Conservation (phyloP, 2,329 filamentous ascomycete species). For the Trichoderma koningiopsis region DNA sequence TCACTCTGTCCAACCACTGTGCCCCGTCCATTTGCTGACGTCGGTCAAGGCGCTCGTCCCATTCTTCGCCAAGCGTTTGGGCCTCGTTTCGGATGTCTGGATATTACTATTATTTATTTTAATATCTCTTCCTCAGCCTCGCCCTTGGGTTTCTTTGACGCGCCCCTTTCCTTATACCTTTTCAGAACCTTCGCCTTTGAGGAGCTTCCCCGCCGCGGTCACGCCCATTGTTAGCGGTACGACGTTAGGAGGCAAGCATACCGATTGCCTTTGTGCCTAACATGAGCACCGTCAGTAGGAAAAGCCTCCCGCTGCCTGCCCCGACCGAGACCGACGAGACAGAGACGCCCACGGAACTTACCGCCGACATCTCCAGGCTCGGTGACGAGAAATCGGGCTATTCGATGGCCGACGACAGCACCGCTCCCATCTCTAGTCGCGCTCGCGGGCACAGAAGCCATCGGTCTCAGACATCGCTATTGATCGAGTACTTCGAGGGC, state of each 20-base stretch:
- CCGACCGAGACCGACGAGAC: conserved; percentile 74
- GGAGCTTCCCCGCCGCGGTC: not conserved
- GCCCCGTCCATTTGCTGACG: conserved; percentile 13
- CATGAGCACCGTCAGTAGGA: conserved; percentile 60
- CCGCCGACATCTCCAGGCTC: conserved; percentile 67
- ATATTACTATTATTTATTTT: conserved; percentile 9
- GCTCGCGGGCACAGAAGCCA: conserved; percentile 65
- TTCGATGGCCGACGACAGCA: conserved; percentile 79
- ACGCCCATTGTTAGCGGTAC: conserved; percentile 6
- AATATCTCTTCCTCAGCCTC: conserved; percentile 14
- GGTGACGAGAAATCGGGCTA: conserved; percentile 73
- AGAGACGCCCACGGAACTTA: conserved; percentile 62
- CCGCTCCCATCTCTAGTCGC: conserved; percentile 84
- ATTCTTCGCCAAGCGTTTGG: conserved; percentile 17
- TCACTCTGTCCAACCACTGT: not conserved
- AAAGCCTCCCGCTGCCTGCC: conserved; percentile 70
- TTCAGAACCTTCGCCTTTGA: not conserved
- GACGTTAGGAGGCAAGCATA: conserved; percentile 3
- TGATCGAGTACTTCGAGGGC: conserved; percentile 95
- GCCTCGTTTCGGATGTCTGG: conserved; percentile 21
- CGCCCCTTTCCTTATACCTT: not conserved
- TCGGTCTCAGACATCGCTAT: conserved; percentile 81
- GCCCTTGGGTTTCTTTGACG: not conserved
- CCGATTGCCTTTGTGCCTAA: conserved; percentile 36
- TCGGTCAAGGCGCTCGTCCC: not conserved